Conservation (phyloP, 2,329 filamentous ascomycete genomes). For the Penicillium sp. region DNA sequence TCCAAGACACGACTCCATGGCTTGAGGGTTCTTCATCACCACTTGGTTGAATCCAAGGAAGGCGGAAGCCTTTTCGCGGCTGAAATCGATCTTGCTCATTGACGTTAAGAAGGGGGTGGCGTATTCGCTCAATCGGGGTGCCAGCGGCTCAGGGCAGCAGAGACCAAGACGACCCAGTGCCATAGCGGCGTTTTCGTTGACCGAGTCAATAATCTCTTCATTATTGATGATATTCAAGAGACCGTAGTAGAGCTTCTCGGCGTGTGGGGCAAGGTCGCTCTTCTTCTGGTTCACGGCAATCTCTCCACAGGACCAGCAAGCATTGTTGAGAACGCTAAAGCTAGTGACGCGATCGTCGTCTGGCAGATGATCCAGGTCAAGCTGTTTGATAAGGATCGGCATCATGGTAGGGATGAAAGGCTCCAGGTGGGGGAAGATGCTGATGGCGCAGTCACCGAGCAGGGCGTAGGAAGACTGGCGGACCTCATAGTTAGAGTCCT, state of each 20-base stretch:
- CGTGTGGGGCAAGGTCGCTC: constrained; percentile 71
- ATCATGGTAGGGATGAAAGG: constrained; percentile 71
- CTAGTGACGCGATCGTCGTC: constrained; percentile 81
- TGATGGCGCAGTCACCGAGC: constrained; percentile 91
- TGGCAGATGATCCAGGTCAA: constrained; percentile 74
- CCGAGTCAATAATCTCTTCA: constrained; percentile 78
- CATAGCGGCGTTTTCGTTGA: constrained; percentile 92
- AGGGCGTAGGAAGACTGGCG: constrained; percentile 94
- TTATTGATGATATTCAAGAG: constrained; percentile 83
- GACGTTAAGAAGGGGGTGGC: constrained; percentile 77
- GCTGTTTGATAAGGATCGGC: constrained; percentile 77
- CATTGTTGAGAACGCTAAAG: constrained; percentile 96
- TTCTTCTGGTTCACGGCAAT: constrained; percentile 78
- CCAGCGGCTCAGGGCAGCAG: constrained; percentile 72
- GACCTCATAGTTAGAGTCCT: constrained; percentile 86
- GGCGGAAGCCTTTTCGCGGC: constrained; percentile 91
- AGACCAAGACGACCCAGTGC: constrained; percentile 85
- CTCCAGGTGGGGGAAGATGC: constrained; percentile 79
- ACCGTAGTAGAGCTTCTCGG: constrained; percentile 73
- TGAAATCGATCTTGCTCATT: constrained; percentile 82
- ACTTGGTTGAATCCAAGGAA: constrained; percentile 87
- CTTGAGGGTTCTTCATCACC: constrained; percentile 81
- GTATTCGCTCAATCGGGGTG: constrained; percentile 75
- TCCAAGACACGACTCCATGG: constrained; percentile 82
- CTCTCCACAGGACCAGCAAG: constrained; percentile 94